A percentile compares a stretch with the other conserved stretches of the same genome.
Conservation (phyloP, 208 protist genomes). For the Acanthamoeba quina region DNA sequence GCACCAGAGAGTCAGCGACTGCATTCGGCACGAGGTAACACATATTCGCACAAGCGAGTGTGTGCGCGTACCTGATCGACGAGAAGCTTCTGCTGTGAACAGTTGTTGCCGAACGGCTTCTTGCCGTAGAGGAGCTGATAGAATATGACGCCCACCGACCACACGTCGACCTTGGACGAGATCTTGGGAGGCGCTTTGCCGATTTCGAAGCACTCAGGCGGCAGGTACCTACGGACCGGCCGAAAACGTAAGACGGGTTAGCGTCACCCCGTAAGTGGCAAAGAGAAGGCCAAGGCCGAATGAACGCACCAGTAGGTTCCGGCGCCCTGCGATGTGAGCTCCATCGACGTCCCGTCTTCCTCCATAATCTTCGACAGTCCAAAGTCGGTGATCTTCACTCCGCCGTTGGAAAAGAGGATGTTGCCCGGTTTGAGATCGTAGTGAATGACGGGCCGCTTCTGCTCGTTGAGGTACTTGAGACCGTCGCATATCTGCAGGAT, state of each 20-base stretch:
- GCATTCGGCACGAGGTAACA: no score
- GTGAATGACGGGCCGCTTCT: slow-evolving; percentile 93
- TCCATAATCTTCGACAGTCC: slow-evolving; percentile 96
- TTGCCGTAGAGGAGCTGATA: slow-evolving; percentile 96
- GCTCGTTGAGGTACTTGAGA: slow-evolving; percentile 93
- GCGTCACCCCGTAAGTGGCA: background rate
- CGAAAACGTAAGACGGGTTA: background rate
- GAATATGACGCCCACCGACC: slow-evolving; percentile 96
- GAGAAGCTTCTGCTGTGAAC: slow-evolving; percentile 89
- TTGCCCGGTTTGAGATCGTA: slow-evolving; percentile 94
- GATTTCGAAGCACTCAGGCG: slow-evolving; percentile 96
- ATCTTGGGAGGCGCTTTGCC: slow-evolving; percentile 87
- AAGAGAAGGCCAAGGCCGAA: background rate
- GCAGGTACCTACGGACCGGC: slow-evolving; percentile 89
- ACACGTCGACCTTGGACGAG: slow-evolving; percentile 93
- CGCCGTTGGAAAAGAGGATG: slow-evolving; percentile 79
- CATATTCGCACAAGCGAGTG: background rate
- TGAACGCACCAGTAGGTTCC: slow-evolving; percentile 95
- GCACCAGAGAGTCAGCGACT: no score
- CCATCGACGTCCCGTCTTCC: slow-evolving; percentile 89
- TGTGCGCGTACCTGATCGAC: background rate
- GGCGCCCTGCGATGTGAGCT: slow-evolving; percentile 96
- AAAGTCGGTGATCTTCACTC: slow-evolving; percentile 98
- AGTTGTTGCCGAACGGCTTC: slow-evolving; percentile 95
- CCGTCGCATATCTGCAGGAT: slow-evolving; percentile 94